Percentiles rank a stretch among this genome's conserved stretches.
phyloP scores from a whole-genome alignment of 805 yeast species.

The Cyberlindnera xylosilytica region DNA sequence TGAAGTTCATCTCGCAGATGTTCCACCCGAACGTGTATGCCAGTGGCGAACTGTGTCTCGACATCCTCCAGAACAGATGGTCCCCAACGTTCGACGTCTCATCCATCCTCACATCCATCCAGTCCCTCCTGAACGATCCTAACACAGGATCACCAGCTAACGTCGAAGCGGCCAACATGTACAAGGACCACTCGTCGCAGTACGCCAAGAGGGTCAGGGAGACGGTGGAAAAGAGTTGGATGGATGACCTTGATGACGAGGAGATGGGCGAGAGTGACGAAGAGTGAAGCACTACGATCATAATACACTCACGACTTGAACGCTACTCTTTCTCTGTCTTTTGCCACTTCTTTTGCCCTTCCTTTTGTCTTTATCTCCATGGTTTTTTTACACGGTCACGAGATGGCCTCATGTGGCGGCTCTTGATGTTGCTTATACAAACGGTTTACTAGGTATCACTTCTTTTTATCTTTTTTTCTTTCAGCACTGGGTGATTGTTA shows the following conservation, averaged over 20 bases:
- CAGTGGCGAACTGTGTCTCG: slow-evolving; percentile 91
- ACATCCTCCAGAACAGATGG: slow-evolving; percentile 96
- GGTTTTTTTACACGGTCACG: no score
- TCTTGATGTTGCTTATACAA: no score
- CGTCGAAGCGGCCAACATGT: slow-evolving; percentile 94
- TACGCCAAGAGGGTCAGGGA: slow-evolving; percentile 89
- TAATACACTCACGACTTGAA: no score
- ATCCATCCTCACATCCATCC: slow-evolving; percentile 89
- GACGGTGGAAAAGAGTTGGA: slow-evolving; percentile 94
- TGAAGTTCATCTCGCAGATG: slow-evolving; percentile 89
- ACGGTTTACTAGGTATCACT: no score
- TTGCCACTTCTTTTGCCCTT: neutral
- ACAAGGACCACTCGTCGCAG: slow-evolving; percentile 92
- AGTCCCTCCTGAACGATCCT: slow-evolving; percentile 90
- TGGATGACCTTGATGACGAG: slow-evolving; percentile 65
- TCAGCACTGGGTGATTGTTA: no score
- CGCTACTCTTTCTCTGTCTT: neutral
- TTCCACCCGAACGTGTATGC: slow-evolving; percentile 98
- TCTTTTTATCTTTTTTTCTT: no score
- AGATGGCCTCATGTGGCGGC: no score
- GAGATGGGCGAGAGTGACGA: slow-evolving; percentile 33
- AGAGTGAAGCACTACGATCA: neutral
- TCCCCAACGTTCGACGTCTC: slow-evolving; percentile 98
- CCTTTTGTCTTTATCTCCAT: neutral
- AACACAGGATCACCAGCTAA: slow-evolving; percentile 96